A percentile compares a stretch with the other conserved stretches of the same genome.
Conservation (phyloP, 2,329 filamentous ascomycete genomes). For the Colletotrichum filicis region DNA sequence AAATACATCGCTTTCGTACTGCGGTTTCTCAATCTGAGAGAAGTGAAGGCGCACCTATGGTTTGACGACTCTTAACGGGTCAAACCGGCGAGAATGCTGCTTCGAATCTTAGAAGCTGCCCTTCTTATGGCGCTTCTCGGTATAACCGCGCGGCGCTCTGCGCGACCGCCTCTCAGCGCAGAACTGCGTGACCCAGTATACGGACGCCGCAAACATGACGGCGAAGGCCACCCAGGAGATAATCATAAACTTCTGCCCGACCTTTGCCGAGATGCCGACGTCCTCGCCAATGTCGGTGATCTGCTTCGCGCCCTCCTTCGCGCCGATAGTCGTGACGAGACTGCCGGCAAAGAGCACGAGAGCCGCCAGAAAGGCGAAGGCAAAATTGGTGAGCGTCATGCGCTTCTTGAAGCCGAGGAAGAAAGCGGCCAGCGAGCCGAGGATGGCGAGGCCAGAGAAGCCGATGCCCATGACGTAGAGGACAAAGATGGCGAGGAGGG, state of each 20-base stretch:
- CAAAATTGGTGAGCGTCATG: conserved; percentile 48
- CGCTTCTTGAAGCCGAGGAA: conserved; percentile 42
- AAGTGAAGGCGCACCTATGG: background rate
- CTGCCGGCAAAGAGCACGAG: conserved; percentile 53
- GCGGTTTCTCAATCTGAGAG: background rate
- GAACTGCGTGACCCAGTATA: conserved; percentile 55
- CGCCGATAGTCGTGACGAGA: conserved; percentile 54
- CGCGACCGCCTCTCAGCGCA: conserved; percentile 43
- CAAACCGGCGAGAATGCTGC: background rate
- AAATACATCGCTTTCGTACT: background rate
- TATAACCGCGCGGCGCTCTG: conserved; percentile 39
- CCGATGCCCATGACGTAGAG: conserved; percentile 58
- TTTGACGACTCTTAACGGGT: background rate
- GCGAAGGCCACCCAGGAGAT: conserved; percentile 60
- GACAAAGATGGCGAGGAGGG: conserved; percentile 60
- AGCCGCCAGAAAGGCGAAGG: conserved; percentile 48
- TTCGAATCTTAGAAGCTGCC: conserved; percentile 38
- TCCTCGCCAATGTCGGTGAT: conserved; percentile 56
- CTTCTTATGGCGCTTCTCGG: conserved; percentile 39
- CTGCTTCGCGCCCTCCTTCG: conserved; percentile 51
- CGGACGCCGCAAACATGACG: conserved; percentile 51
- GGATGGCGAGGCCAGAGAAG: conserved; percentile 55
- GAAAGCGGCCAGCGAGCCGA: conserved; percentile 50
- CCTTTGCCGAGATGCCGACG: conserved; percentile 55
- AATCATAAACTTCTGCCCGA: conserved; percentile 56